Evolutionary conservation across 345 rosid species (phyloP).

Genomic region (Eucalyptus polyanthemos): DNA sequence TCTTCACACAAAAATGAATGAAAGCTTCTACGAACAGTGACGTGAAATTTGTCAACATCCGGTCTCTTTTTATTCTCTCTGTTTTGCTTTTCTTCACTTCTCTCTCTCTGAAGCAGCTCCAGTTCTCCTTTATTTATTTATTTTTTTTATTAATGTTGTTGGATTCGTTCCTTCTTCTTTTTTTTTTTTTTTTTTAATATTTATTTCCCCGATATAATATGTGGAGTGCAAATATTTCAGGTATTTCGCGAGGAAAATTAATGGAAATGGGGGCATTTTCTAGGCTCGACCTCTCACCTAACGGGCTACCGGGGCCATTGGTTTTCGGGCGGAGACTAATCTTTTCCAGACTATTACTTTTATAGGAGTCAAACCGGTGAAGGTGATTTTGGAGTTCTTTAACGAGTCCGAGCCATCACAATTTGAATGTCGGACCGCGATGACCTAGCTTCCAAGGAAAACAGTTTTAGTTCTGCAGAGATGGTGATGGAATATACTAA

Average conservation of each 20-base stretch:
- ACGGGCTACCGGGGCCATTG: neutral
- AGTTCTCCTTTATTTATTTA: neutral
- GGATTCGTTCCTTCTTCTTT: neutral
- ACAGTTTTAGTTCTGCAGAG: neutral
- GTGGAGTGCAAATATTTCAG: neutral
- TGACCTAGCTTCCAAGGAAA: neutral
- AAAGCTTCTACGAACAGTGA: slow-evolving; percentile 71
- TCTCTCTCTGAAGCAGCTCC: neutral
- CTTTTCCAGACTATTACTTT: neutral
- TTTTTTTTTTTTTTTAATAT: neutral
- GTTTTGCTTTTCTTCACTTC: slow-evolving; percentile 37
- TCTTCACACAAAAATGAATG: slow-evolving; percentile 71
- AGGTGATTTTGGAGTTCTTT: neutral
- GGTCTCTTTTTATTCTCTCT: slow-evolving; percentile 65
- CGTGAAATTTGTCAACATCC: slow-evolving; percentile 94
- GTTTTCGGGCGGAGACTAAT: neutral
- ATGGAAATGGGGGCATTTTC: neutral
- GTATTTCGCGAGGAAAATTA: neutral
- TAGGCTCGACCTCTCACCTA: neutral
- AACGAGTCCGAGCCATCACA: neutral
- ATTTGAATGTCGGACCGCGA: neutral
- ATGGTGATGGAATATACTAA: neutral
- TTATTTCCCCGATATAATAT: neutral
- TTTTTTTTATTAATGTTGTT: neutral
- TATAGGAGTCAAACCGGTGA: neutral